phyloP scores from a whole-genome alignment of 2,329 filamentous ascomycete species.

The Colletotrichum echinochloae region DNA sequence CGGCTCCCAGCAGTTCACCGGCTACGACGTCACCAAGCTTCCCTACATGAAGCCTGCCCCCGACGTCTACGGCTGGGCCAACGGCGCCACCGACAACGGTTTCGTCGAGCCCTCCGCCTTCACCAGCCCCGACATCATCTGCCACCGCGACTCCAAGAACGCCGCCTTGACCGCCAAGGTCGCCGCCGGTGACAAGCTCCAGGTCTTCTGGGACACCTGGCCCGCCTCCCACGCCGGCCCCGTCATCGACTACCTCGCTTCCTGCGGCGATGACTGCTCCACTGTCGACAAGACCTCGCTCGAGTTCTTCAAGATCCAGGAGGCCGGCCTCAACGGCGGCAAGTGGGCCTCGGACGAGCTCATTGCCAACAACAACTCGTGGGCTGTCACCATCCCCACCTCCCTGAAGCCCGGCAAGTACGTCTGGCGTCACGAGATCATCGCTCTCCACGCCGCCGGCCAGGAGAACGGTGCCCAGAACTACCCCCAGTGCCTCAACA shows the following conservation, averaged over 20 bases:
- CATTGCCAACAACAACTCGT: constrained; percentile 59
- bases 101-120: constrained; percentile 59
- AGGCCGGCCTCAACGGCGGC: constrained; percentile 62
- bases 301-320: constrained; percentile 70
- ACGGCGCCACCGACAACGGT: constrained; percentile 54
- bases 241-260: constrained; percentile 70
- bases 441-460: constrained; percentile 64
- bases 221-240: constrained; percentile 73
- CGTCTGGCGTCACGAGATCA: constrained; percentile 67
- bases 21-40: constrained; percentile 45
- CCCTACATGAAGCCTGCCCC: constrained; percentile 46
- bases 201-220: constrained; percentile 74
- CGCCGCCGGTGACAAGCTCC: constrained; percentile 68
- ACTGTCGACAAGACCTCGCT: constrained; percentile 63
- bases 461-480: constrained; percentile 57
- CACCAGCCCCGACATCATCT: constrained; percentile 58
- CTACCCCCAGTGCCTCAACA: constrained; percentile 66
- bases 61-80: constrained; percentile 49
- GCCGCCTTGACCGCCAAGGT: constrained; percentile 57
- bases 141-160: constrained; percentile 57
- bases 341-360: constrained; percentile 68
- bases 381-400: constrained; percentile 60
- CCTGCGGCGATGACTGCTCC: constrained; percentile 65
- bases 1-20: constrained; percentile 48
- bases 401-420: constrained; percentile 64